Percentiles rank a stretch among this genome's conserved stretches.
Evolutionary conservation across 2,329 filamentous ascomycete genomes (phyloP).

Genomic region (Aquanectria penicillioides): DNA sequence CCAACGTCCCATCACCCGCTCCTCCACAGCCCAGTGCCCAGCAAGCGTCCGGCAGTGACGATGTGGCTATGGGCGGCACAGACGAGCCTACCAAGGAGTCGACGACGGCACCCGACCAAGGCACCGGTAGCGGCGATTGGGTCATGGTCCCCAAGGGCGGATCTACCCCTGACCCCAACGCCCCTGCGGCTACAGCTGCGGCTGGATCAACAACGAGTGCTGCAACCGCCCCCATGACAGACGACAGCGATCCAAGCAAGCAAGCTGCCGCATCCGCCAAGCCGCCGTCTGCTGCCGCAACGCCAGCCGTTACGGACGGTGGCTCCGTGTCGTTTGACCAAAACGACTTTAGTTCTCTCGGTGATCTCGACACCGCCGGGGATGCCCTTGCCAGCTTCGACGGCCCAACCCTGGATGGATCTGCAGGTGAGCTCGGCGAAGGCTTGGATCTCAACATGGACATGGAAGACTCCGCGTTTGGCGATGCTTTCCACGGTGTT

Average conservation of each 20-base stretch:
- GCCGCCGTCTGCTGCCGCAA: constrained; percentile 33
- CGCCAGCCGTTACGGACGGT: constrained; percentile 47
- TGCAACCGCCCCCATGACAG: no score
- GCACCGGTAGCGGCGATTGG: constrained; percentile 73
- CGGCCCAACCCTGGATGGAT: constrained; percentile 60
- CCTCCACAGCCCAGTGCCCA: constrained; percentile 37
- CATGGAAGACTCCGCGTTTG: constrained; percentile 84
- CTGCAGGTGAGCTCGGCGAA: constrained; percentile 60
- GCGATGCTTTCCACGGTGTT: constrained; percentile 80
- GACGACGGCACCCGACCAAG: constrained; percentile 59
- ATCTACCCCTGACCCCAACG: constrained; percentile 52
- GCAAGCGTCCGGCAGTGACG: constrained; percentile 39
- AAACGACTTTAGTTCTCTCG: constrained; percentile 71
- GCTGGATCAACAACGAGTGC: no score
- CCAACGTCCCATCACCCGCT: constrained; percentile 58
- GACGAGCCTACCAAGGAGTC: constrained; percentile 49
- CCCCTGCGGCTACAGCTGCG: constrained; percentile 25
- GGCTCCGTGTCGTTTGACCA: constrained; percentile 60
- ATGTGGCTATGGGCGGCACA: constrained; percentile 65
- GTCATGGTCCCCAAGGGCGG: constrained; percentile 76
- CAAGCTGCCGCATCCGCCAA: constrained; percentile 27
- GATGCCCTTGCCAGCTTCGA: constrained; percentile 77
- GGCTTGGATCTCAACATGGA: constrained; percentile 71
- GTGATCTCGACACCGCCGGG: constrained; percentile 75
- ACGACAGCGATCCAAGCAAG: constrained; percentile 36